Base-by-base conservation (phyloP, 2,329 filamentous ascomycete species). In the Stachybotrys chlorohalonatus region DNA sequence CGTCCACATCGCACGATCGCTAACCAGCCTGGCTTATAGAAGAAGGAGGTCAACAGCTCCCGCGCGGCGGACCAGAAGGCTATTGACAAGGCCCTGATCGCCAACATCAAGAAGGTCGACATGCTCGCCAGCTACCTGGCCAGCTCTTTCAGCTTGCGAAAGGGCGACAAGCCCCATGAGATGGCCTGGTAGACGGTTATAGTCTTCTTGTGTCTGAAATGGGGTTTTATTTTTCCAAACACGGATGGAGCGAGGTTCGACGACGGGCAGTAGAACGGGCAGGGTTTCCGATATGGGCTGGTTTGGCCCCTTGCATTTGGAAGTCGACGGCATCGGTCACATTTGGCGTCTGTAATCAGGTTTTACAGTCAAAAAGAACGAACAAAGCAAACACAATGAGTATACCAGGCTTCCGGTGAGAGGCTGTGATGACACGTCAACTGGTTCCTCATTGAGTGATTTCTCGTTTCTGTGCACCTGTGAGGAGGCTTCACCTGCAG, bases 131-230 rank as follows among this genome's bases (percentile, higher is more conserved):
- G 87, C 81, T 99, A 99, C 86, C 90, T 99, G 69, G 84, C 84
- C 73, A 90, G 87, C 78, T 90, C 87, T 75, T 99, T 99, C 89
- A 95, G 89, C 86, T 87, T 99, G 79, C 89, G 93, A 81, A 96
- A 92, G 84, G 94, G 94, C 73, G 93, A 99, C 85, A 92, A 93
- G 87, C 94, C 94, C 80, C 94, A 99, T 82, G 90, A 95, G 86
- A 97, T 99, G 94, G 89, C 90, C 81, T 99, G 93, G 86, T 99
- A 96, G 80, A 85, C 60, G 59, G 64, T 62, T 60, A 64, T 65
- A 66, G 60, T 58, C 60, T 64, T 57, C 56, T 59, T 59, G 63
- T 60, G 61, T 60, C 61, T 59, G 58, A 52, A 51, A 24, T 47
- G 60, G 59, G 62, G 58, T 61, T 64, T 58, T 57, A 57, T 64